These are phyloP conservation scores for Daldinia concentrica DNA, from an alignment of 495 filamentous ascomycete species.

Conservation along the genomic window DNA sequence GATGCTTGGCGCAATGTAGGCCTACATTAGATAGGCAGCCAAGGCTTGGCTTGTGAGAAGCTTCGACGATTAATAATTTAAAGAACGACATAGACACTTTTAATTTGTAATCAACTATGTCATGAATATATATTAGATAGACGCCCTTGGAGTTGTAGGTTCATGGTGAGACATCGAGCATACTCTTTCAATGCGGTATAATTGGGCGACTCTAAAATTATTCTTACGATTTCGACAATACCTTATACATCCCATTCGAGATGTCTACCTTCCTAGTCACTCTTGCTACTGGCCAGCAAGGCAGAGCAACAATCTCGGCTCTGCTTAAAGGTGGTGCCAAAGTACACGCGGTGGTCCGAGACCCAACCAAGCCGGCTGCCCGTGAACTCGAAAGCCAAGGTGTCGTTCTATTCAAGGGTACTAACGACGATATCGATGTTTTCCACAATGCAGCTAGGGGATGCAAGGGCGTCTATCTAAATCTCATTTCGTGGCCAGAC, in stretches of 20 bases:
- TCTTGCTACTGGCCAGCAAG: neutral
- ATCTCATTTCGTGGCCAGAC: neutral
- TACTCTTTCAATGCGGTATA: neutral
- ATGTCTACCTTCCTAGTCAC: neutral
- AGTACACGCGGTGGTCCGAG: neutral
- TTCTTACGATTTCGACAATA: neutral
- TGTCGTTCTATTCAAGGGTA: neutral
- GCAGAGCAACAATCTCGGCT: neutral
- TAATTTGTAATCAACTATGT: neutral
- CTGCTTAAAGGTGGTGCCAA: neutral
- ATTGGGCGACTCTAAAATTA: neutral
- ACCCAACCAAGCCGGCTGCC: neutral
- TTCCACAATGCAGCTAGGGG: neutral
- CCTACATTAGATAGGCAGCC: neutral
- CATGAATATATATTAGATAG: too few species aligned
- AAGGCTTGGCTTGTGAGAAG: neutral
- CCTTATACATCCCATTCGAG: neutral
- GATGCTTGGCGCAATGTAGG: too few species aligned
- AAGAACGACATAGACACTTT: neutral
- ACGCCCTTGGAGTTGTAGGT: neutral
- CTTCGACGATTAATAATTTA: neutral
- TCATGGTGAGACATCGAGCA: neutral
- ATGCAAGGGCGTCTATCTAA: neutral
- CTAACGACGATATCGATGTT: neutral
- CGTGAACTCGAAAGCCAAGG: neutral